Evolutionary conservation across 2,329 filamentous ascomycete genomes (phyloP).

Genomic region (Tolypocladium amazonense): DNA sequence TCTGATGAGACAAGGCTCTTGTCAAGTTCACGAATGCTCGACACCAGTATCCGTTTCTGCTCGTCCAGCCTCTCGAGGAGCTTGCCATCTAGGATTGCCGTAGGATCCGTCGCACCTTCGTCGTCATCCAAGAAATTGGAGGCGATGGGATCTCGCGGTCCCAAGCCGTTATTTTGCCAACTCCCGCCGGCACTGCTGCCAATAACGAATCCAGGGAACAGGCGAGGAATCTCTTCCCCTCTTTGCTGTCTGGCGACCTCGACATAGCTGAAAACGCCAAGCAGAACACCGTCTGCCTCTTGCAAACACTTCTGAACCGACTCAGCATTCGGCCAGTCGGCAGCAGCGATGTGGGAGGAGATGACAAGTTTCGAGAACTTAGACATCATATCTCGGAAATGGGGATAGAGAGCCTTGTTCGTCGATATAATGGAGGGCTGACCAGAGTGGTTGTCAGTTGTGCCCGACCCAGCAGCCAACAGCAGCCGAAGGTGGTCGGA

Average conservation of each 20-base stretch:
- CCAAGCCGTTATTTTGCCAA: slow-evolving; percentile 67
- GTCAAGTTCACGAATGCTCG: slow-evolving; percentile 76
- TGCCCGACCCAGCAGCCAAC: slow-evolving; percentile 90
- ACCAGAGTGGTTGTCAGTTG: slow-evolving; percentile 96
- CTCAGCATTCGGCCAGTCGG: slow-evolving; percentile 90
- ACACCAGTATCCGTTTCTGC: slow-evolving; percentile 73
- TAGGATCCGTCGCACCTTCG: slow-evolving; percentile 62
- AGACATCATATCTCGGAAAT: slow-evolving; percentile 99
- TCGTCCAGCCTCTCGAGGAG: slow-evolving; percentile 79
- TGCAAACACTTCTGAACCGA: slow-evolving; percentile 91
- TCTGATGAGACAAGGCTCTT: slow-evolving; percentile 69
- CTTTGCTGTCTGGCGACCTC: slow-evolving; percentile 89
- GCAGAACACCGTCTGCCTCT: slow-evolving; percentile 91
- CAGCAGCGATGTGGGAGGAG: slow-evolving; percentile 92
- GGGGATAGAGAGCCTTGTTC: slow-evolving; percentile 92
- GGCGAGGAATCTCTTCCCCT: slow-evolving; percentile 84
- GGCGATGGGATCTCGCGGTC: slow-evolving; percentile 58
- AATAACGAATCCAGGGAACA: slow-evolving; percentile 87
- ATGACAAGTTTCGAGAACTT: slow-evolving; percentile 98
- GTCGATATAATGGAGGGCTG: slow-evolving; percentile 99
- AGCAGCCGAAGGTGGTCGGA: slow-evolving; percentile 90
- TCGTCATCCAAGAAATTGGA: slow-evolving; percentile 82
- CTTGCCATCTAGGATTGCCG: slow-evolving; percentile 61
- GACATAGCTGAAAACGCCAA: slow-evolving; percentile 92
- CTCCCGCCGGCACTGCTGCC: slow-evolving; percentile 75